Percentiles rank a stretch among this genome's conserved stretches.
These are phyloP conservation scores for Caloboletus firmus DNA, from an alignment of 1,284 basidiomycete genomes.

Conservation along the genomic window DNA sequence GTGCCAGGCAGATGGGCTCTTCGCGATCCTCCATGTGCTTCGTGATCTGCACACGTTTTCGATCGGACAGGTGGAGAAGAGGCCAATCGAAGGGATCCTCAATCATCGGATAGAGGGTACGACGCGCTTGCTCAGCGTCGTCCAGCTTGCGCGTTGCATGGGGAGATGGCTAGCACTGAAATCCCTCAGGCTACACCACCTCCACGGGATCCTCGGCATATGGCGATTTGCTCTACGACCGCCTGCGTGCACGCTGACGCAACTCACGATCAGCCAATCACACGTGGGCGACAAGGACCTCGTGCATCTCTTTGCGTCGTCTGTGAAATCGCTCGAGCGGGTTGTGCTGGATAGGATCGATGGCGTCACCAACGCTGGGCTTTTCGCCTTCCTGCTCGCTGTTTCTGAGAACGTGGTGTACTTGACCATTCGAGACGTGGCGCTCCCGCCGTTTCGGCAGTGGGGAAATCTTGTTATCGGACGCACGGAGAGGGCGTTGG, in stretches of 20 bases:
- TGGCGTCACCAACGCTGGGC: conserved; percentile 25
- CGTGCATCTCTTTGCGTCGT: conserved; percentile 11
- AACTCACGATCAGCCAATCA: conserved; percentile 17
- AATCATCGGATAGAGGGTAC: neutral
- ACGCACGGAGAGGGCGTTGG: conserved; percentile 21
- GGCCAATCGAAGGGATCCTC: neutral
- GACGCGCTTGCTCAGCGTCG: conserved; percentile 10
- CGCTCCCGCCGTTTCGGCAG: conserved; percentile 15
- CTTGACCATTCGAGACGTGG: conserved; percentile 18
- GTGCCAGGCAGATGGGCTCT: conserved; percentile 11
- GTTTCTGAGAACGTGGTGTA: conserved; percentile 15
- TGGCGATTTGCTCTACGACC: conserved; percentile 18
- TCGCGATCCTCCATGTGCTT: conserved; percentile 11
- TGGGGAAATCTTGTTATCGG: conserved; percentile 23
- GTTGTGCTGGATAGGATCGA: conserved; percentile 20
- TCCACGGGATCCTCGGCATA: conserved; percentile 10
- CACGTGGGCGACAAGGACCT: conserved; percentile 23
- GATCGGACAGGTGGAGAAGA: conserved; percentile 7
- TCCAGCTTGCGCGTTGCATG: conserved; percentile 25
- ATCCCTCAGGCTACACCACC: conserved; percentile 12
- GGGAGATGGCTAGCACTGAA: conserved; percentile 11
- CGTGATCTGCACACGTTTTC: conserved; percentile 13
- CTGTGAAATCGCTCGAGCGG: conserved; percentile 17
- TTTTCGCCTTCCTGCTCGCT: conserved; percentile 15
- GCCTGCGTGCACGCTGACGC: conserved; percentile 21